Conservation (phyloP, 371 early-diverging fungal species). For the Batkoa obscura region DNA sequence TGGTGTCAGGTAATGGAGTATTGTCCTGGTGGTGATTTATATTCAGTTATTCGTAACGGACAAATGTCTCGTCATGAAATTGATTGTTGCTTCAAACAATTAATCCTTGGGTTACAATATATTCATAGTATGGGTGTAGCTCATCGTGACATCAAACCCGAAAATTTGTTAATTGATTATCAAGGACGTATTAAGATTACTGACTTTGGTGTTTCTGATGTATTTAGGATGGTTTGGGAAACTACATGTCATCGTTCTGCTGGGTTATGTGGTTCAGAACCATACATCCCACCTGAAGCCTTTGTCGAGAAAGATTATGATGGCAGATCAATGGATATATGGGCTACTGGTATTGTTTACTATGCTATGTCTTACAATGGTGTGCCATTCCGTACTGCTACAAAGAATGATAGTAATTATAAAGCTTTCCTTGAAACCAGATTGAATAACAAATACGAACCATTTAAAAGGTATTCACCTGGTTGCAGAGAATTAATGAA, state of each 20-base stretch:
- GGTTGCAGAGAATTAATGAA: conserved; percentile 36
- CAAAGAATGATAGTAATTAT: conserved; percentile 37
- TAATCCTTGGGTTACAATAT: conserved; percentile 73
- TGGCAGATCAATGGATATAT: conserved; percentile 60
- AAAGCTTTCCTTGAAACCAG: conserved; percentile 28
- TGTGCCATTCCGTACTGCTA: conserved; percentile 57
- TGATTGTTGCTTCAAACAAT: conserved; percentile 80
- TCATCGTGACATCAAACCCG: conserved; percentile 74
- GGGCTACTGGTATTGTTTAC: conserved; percentile 69
- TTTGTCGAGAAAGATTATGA: conserved; percentile 44
- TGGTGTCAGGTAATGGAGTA: conserved; percentile 88
- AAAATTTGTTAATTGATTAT: conserved; percentile 78
- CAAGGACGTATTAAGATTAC: conserved; percentile 83
- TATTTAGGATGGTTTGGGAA: conserved; percentile 68
- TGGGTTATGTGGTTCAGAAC: conserved; percentile 70
- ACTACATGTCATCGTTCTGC: conserved; percentile 34
- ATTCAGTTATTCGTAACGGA: conserved; percentile 47
- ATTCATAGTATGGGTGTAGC: conserved; percentile 89
- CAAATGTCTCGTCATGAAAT: conserved; percentile 54
- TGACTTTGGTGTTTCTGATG: conserved; percentile 93
- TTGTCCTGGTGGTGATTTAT: conserved; percentile 72
- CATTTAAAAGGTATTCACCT: conserved; percentile 31
- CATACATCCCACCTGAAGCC: conserved; percentile 85
- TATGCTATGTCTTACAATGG: conserved; percentile 56
- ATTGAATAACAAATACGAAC: conserved; percentile 25